These are phyloP conservation scores for Calendula officinalis DNA, from an alignment of 129 eudicot species.

Conservation along the genomic window DNA sequence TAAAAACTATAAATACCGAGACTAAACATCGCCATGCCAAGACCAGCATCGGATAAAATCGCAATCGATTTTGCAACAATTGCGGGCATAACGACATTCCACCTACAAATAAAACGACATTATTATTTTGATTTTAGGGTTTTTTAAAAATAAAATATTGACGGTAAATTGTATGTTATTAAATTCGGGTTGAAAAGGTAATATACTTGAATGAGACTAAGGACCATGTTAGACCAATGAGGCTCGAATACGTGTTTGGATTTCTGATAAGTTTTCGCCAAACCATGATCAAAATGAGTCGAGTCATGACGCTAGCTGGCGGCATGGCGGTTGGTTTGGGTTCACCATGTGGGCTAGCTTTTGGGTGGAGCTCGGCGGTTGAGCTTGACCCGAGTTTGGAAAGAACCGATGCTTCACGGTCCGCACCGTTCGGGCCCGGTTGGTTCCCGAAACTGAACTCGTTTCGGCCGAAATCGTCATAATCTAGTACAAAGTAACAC, in stretches of 20 bases:
- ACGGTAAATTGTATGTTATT: background rate
- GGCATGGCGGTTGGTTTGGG: slow-evolving; percentile 65
- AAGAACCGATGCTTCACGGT: slow-evolving; percentile 59
- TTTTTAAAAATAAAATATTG: background rate
- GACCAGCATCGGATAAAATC: slow-evolving; percentile 83
- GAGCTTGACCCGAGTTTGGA: slow-evolving; percentile 85
- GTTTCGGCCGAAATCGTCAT: slow-evolving; percentile 63
- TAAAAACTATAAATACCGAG: slow-evolving; percentile 50
- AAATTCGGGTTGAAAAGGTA: background rate
- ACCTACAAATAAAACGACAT: slow-evolving; percentile 38
- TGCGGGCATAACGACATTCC: slow-evolving; percentile 76
- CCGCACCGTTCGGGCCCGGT: slow-evolving; percentile 52
- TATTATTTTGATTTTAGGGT: background rate
- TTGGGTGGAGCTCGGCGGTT: slow-evolving; percentile 69
- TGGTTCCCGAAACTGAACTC: slow-evolving; percentile 71
- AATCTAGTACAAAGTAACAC: slow-evolving; percentile 35
- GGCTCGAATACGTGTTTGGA: slow-evolving; percentile 89
- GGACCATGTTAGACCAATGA: slow-evolving; percentile 93
- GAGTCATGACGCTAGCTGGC: slow-evolving; percentile 88
- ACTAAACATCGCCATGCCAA: slow-evolving; percentile 98
- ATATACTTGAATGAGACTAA: slow-evolving; percentile 69
- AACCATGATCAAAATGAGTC: slow-evolving; percentile 84
- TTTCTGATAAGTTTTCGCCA: slow-evolving; percentile 92
- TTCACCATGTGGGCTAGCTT: slow-evolving; percentile 43
- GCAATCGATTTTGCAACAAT: slow-evolving; percentile 66